Percentiles rank a stretch among this genome's conserved stretches.
These are phyloP conservation scores for Ramularia endophylla DNA, from an alignment of 2,329 filamentous ascomycete genomes.

Conservation along the genomic window DNA sequence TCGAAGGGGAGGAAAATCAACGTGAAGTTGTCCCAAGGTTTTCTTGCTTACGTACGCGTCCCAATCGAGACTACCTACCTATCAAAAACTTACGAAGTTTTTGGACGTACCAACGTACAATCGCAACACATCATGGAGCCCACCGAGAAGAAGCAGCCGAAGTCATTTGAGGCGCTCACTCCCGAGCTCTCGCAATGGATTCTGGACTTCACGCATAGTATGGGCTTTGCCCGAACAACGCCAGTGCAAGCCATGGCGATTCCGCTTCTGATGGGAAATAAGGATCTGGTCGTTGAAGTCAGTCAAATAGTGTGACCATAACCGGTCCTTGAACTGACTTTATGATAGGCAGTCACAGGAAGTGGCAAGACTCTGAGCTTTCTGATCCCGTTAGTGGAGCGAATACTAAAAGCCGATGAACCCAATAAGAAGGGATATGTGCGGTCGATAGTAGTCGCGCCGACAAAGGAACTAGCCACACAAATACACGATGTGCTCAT, in stretches of 20 bases:
- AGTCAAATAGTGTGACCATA: background rate
- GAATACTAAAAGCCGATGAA: constrained; percentile 71
- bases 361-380: constrained; percentile 88
- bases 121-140: background rate
- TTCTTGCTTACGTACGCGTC: too few species aligned
- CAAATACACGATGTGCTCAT: constrained; percentile 82
- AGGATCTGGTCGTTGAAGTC: constrained; percentile 85
- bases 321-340: background rate
- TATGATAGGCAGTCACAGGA: constrained; percentile 67
- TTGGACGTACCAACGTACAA: background rate
- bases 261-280: constrained; percentile 80
- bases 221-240: constrained; percentile 84
- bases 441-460: constrained; percentile 84
- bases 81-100: background rate
- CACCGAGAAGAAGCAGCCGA: constrained; percentile 33
- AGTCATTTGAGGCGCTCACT: constrained; percentile 63
- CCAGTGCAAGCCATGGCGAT: constrained; percentile 93
- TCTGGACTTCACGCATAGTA: constrained; percentile 71
- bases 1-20: too few species aligned
- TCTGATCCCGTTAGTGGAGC: constrained; percentile 75
- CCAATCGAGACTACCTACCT: background rate
- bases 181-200: constrained; percentile 76
- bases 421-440: constrained; percentile 86
- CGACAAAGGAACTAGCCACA: constrained; percentile 82
- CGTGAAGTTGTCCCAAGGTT: too few species aligned